Evolutionary conservation across 768 basidiomycete genomes (phyloP).

Genomic region (Agaricus subrufescens): DNA sequence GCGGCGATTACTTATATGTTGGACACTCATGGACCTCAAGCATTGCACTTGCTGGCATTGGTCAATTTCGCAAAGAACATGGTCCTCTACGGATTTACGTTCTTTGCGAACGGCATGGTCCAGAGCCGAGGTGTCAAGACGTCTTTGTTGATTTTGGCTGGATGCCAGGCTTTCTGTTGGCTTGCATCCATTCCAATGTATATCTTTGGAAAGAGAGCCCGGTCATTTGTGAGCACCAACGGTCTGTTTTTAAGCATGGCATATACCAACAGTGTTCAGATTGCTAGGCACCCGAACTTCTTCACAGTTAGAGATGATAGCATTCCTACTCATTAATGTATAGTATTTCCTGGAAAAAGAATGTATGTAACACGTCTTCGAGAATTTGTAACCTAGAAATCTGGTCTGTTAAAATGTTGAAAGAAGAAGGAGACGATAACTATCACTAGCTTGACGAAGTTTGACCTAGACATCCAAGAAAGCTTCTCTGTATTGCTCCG

Average conservation of each 20-base stretch:
- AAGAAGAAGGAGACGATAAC: slow-evolving; percentile 45
- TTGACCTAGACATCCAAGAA: slow-evolving; percentile 27
- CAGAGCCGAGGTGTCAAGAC: slow-evolving; percentile 30
- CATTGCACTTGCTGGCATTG: slow-evolving; percentile 36
- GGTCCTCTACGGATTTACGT: slow-evolving; percentile 39
- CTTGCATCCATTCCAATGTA: slow-evolving; percentile 38
- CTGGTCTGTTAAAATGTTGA: slow-evolving; percentile 39
- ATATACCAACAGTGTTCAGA: slow-evolving; percentile 9
- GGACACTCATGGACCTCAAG: slow-evolving; percentile 37
- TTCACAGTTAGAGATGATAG: slow-evolving; percentile 16
- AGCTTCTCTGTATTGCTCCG: slow-evolving; percentile 23
- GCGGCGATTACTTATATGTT: slow-evolving; percentile 42
- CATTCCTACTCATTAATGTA: neutral
- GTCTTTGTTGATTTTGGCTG: slow-evolving; percentile 34
- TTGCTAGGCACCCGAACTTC: slow-evolving; percentile 20
- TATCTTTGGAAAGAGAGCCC: slow-evolving; percentile 36
- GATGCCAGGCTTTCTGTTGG: slow-evolving; percentile 36
- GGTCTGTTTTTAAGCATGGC: neutral
- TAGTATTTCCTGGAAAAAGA: neutral
- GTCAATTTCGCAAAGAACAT: slow-evolving; percentile 41
- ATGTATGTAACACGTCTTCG: neutral
- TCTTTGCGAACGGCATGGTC: slow-evolving; percentile 40
- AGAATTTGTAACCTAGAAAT: slow-evolving; percentile 4
- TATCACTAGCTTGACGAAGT: slow-evolving; percentile 36
- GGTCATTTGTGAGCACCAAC: slow-evolving; percentile 32